These are phyloP conservation scores for Dendrostoma leiphaemia DNA, from an alignment of 2,329 filamentous ascomycete species.

Conservation along the genomic window DNA sequence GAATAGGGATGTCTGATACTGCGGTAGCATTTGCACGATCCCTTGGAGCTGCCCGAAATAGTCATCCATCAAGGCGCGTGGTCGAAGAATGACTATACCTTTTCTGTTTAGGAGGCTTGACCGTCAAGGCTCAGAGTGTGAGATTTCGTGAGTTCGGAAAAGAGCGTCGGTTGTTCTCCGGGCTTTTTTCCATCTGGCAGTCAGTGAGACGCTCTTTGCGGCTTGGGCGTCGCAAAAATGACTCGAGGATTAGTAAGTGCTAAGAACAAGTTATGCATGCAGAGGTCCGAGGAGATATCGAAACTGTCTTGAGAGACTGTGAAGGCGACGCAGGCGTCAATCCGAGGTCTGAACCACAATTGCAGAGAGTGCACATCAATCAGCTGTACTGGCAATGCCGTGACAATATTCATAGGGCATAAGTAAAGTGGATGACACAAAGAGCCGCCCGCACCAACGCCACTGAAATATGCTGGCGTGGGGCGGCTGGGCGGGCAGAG, in stretches of 20 bases:
- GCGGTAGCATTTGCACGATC: not conserved
- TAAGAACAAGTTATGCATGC: not conserved
- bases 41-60: not conserved
- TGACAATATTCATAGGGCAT: too few relatives aligned
- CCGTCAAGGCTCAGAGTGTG: not conserved
- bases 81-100: not conserved
- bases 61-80: not conserved
- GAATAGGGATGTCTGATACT: not conserved
- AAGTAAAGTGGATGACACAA: not conserved
- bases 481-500: not conserved
- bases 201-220: not conserved
- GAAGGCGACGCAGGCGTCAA: not conserved
- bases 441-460: not conserved
- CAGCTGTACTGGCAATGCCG: not conserved
- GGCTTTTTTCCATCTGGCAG: not conserved
- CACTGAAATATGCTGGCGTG: too few relatives aligned
- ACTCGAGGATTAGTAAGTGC: not conserved
- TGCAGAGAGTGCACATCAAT: not conserved
- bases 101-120: not conserved
- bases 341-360: not conserved
- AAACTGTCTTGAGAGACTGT: too few relatives aligned
- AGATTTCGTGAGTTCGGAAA: not conserved
- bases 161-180: not conserved
- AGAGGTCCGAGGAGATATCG: too few relatives aligned
- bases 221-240: not conserved